phyloP scores from a whole-genome alignment of 2,329 filamentous ascomycete species.

The Trichoderma asperellum region DNA sequence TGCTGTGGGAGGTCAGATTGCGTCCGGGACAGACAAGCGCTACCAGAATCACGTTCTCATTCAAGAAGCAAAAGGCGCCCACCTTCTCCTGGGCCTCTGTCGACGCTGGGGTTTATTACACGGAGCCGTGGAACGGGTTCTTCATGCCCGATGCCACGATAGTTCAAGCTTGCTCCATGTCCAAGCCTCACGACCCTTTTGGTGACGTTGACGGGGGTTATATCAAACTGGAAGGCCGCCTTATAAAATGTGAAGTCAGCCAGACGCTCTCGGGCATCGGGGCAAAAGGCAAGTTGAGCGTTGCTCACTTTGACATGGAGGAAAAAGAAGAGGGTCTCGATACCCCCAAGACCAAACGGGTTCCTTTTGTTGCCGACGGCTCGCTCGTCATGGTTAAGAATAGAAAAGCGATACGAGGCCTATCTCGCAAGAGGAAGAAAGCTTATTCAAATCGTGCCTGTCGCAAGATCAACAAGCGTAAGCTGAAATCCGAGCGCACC shows the following conservation, averaged over 20 bases:
- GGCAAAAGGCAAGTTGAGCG: not conserved
- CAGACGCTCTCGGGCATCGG: not conserved
- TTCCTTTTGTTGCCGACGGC: slow-evolving; percentile 4
- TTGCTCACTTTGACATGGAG: not conserved
- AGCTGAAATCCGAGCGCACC: not conserved
- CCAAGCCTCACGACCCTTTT: not conserved
- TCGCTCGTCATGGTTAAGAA: slow-evolving; percentile 1
- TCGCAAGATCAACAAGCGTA: not conserved
- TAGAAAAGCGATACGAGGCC: not conserved
- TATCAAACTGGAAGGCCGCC: not conserved
- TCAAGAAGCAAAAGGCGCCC: slow-evolving; percentile 8
- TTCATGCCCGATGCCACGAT: not conserved
- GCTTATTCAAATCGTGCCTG: not conserved
- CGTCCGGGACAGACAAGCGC: not conserved
- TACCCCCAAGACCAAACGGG: not conserved
- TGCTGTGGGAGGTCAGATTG: slow-evolving; percentile 22
- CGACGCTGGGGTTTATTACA: slow-evolving; percentile 1
- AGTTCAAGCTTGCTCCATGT: not conserved
- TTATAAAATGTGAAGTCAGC: not conserved
- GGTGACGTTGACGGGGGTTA: not conserved
- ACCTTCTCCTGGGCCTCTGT: slow-evolving; percentile 26
- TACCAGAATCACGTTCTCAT: slow-evolving; percentile 6
- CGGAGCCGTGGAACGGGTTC: not conserved
- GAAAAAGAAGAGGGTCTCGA: not conserved
- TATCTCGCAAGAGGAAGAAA: not conserved